These are phyloP conservation scores for Boletus barrowsii DNA, from an alignment of 768 basidiomycete genomes.

Conservation along the genomic window DNA sequence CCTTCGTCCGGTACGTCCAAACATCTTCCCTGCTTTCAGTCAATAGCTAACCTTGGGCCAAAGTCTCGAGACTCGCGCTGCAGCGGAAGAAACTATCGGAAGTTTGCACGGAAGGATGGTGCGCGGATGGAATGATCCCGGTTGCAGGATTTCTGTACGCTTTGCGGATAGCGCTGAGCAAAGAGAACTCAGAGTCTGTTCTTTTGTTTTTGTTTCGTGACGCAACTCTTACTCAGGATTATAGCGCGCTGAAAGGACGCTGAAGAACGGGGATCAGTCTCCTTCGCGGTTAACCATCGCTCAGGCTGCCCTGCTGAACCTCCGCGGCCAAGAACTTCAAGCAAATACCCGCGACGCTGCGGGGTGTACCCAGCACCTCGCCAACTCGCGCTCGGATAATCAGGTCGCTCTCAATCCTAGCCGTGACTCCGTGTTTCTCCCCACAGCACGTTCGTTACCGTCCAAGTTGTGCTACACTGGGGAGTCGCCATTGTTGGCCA, in stretches of 20 bases:
- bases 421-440: constrained; percentile 3
- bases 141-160: constrained; percentile 73
- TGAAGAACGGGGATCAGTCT: constrained; percentile 60
- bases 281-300: constrained; percentile 71
- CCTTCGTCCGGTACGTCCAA: constrained; percentile 65
- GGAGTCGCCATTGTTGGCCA: constrained; percentile 15
- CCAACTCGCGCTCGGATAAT: constrained; percentile 3
- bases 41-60: not conserved
- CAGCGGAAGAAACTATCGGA: constrained; percentile 76
- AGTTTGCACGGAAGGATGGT: constrained; percentile 78
- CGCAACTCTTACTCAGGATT: constrained; percentile 1
- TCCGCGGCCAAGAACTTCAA: constrained; percentile 61
- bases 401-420: constrained; percentile 1
- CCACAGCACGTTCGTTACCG: constrained; percentile 20
- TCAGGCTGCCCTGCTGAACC: constrained; percentile 72
- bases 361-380: constrained; percentile 5
- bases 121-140: constrained; percentile 72
- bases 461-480: constrained; percentile 17
- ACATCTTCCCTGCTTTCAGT: not conserved
- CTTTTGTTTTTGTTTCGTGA: not conserved
- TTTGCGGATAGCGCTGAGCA: constrained; percentile 80
- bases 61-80: constrained; percentile 67
- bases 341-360: constrained; percentile 2
- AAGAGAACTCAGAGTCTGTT: constrained; percentile 66
- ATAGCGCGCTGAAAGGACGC: constrained; percentile 60